A percentile compares a stretch with the other conserved stretches of the same genome.
These are phyloP conservation scores for Neurospora crassa DNA, from an alignment of 2,329 filamentous ascomycete species.

Conservation along the genomic window DNA sequence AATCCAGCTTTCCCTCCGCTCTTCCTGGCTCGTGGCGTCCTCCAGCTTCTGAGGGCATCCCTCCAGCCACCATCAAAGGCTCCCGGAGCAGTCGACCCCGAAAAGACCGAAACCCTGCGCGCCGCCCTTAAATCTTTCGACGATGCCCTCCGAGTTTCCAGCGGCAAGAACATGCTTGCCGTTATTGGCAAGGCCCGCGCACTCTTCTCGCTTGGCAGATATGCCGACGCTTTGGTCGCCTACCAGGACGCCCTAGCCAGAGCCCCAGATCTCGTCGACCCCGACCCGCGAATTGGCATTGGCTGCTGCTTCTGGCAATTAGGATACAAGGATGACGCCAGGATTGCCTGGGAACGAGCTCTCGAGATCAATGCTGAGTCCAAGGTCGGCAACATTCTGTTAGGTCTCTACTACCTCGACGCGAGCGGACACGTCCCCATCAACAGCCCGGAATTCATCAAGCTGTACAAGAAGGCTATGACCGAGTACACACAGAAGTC, in stretches of 20 bases:
- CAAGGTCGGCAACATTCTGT: slow-evolving; percentile 80
- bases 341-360: slow-evolving; percentile 78
- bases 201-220: slow-evolving; percentile 78
- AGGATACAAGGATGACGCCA: slow-evolving; percentile 88
- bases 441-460: slow-evolving; percentile 75
- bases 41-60: slow-evolving; percentile 81
- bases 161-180: slow-evolving; percentile 84
- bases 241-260: slow-evolving; percentile 84
- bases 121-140: slow-evolving; percentile 90
- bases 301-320: slow-evolving; percentile 97
- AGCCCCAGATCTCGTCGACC: slow-evolving; percentile 81
- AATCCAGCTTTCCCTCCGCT: slow-evolving; percentile 88
- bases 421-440: slow-evolving; percentile 74
- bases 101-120: slow-evolving; percentile 70
- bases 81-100: slow-evolving; percentile 51
- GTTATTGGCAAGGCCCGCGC: slow-evolving; percentile 82
- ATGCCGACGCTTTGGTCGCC: slow-evolving; percentile 67
- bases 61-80: slow-evolving; percentile 66
- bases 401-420: slow-evolving; percentile 85
- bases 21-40: slow-evolving; percentile 81
- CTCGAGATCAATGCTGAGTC: slow-evolving; percentile 74
- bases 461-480: slow-evolving; percentile 86
- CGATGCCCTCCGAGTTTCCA: slow-evolving; percentile 77
- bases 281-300: slow-evolving; percentile 91
- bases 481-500: slow-evolving; percentile 88